Conservation (phyloP, 2,329 filamentous ascomycete species). For the Neofusicoccum parvum region DNA sequence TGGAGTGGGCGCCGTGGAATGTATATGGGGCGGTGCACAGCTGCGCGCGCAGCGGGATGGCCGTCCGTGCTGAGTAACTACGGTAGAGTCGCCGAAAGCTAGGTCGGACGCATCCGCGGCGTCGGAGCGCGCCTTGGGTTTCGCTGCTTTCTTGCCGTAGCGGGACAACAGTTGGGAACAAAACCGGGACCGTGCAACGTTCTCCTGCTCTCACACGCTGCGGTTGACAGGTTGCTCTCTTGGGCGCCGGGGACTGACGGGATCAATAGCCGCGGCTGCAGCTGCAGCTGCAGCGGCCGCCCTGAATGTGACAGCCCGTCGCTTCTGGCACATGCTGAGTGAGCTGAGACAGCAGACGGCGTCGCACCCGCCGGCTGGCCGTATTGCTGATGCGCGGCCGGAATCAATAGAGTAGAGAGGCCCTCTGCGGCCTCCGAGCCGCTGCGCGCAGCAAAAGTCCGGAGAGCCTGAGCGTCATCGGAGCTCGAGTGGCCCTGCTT, state of each 20-base stretch:
- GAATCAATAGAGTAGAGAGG: neutral
- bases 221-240: conserved; percentile 5
- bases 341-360: conserved; percentile 2
- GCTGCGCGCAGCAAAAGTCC: neutral
- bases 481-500: conserved; percentile 8
- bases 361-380: neutral
- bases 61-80: conserved; percentile 20
- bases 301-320: neutral
- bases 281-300: conserved; percentile 5
- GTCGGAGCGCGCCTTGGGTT: conserved; percentile 2
- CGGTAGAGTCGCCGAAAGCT: neutral
- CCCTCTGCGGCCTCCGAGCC: neutral
- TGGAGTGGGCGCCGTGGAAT: conserved; percentile 26
- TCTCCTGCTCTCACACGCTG: neutral
- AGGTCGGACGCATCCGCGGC: conserved; percentile 1
- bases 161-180: conserved; percentile 12
- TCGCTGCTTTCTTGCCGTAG: neutral
- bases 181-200: conserved; percentile 10
- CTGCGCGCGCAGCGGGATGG: conserved; percentile 20
- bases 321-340: conserved; percentile 12
- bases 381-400: neutral
- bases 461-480: conserved; percentile 5
- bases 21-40: conserved; percentile 27
- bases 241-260: neutral
- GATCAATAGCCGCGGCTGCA: conserved; percentile 8